phyloP scores from a whole-genome alignment of 2,329 filamentous ascomycete species.

The Acephala macrosclerotiorum region DNA sequence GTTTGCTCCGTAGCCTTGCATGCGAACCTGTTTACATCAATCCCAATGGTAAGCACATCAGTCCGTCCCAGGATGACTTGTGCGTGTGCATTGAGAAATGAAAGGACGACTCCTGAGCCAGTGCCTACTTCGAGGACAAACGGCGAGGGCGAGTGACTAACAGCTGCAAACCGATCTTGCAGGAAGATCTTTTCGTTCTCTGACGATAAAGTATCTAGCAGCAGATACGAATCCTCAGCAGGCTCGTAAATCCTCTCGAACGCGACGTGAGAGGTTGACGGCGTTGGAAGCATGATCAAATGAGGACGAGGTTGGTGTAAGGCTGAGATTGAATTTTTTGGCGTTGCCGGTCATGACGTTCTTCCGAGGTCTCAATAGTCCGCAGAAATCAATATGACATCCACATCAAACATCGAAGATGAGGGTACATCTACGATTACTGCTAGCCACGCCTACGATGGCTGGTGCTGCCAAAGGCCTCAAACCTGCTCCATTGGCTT shows the following conservation, averaged over 20 bases:
- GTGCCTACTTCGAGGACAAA: conserved; percentile 87
- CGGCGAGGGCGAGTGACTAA: conserved; percentile 52
- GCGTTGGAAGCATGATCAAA: conserved; percentile 82
- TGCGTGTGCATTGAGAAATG: conserved; percentile 83
- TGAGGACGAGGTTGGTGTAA: conserved; percentile 20
- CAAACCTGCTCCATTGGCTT: conserved; percentile 39
- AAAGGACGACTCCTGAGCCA: conserved; percentile 92
- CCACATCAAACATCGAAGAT: conserved; percentile 26
- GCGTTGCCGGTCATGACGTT: not conserved
- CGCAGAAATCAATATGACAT: not conserved
- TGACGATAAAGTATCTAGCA: conserved; percentile 89
- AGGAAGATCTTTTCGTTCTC: conserved; percentile 40
- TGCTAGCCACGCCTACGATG: conserved; percentile 38
- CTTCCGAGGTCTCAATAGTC: not conserved
- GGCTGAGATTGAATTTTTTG: conserved; percentile 21
- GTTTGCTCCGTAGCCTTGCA: conserved; percentile 79
- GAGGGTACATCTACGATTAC: conserved; percentile 34
- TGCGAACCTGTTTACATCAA: conserved; percentile 87
- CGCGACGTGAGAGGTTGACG: conserved; percentile 88
- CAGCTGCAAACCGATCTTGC: conserved; percentile 23
- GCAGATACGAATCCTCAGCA: conserved; percentile 92
- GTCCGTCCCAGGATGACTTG: conserved; percentile 73
- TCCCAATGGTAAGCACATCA: conserved; percentile 74
- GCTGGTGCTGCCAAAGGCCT: conserved; percentile 35
- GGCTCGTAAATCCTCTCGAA: conserved; percentile 93